Evolutionary conservation across 2,329 filamentous ascomycete genomes (phyloP), one percentile per base, ranked within the genome.

Genomic region (Neofusicoccum ribis): DNA sequence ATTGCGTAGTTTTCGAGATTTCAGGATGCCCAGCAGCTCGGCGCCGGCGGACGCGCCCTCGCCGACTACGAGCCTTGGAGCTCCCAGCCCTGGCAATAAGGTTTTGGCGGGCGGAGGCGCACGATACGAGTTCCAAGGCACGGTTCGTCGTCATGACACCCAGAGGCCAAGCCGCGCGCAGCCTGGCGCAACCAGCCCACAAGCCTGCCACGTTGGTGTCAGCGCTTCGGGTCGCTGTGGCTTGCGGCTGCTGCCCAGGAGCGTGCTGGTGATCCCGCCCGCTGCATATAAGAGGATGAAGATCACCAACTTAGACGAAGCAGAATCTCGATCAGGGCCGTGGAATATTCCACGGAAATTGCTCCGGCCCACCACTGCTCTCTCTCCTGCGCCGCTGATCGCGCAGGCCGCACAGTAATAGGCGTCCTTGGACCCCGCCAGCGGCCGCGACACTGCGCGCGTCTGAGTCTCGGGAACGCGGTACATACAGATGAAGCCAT

Each of bases 1-100:
- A 62, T 51, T 62, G 59, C 59, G 59, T 62, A 62, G 59, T 62
- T 62, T 31, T 51, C 47, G 47, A 34, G 47, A 62, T 62, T 62
- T 62, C 59, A 50, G 47, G 59, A 41, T 34, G 37, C 44, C 59
- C 46, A 37, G 41, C 56, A 8, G 36, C 43, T 47, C 56, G 56
- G 56, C 41, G n/a, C 27, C 17, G 23, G 39, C 54, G 39, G 54
- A 34, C 37, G 17, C 36, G 34, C 9, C 14, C 20, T 37, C 52
- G 52, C 37, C 52, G 8, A 14, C 36, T 37, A 15, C 49, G 27
- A 31, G 27, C 27, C 27, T 31, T 31, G 27, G 27, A 31, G 6
- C 49, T 34, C 37, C 52, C 52, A 46, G 27, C 54, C 54, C 41
- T 59, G 27, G 23, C 54, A 59, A 20, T 60, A 47, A 60, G n/a